phyloP scores from a whole-genome alignment of 805 yeast genomes.

The Zygoascus flipseniorum region DNA sequence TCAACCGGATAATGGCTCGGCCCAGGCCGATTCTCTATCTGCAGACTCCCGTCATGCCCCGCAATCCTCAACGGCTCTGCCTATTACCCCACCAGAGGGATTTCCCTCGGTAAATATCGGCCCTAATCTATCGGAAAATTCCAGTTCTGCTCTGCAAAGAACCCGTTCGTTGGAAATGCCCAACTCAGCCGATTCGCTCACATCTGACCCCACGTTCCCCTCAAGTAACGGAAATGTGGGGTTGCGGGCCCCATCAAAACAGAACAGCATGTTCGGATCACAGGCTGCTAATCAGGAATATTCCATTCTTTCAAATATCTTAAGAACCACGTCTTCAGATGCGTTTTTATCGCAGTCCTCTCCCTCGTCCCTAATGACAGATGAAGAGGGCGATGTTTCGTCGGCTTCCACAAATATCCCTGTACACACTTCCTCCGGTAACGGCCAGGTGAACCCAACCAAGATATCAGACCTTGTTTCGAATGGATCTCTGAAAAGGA shows the following conservation, averaged over 20 bases:
- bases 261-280: conserved; percentile 23
- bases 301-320: conserved; percentile 28
- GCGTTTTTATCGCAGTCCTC: neutral
- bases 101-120: conserved; percentile 5
- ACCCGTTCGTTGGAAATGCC: neutral
- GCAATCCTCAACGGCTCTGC: conserved; percentile 2
- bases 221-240: neutral
- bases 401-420: neutral
- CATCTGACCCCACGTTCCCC: neutral
- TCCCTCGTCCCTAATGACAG: neutral
- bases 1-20: neutral
- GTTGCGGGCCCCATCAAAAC: neutral
- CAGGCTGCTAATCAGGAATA: conserved; percentile 30
- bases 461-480: neutral
- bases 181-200: neutral
- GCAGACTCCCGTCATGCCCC: neutral
- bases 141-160: neutral
- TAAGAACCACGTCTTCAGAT: conserved; percentile 11
- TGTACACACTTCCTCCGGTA: neutral
- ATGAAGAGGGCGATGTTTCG: neutral
- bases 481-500: neutral
- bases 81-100: conserved; percentile 12
- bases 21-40: neutral
- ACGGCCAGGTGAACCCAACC: neutral
- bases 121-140: neutral